Percentiles rank a stretch among this genome's conserved stretches.
These are phyloP conservation scores for Acanthamoeba rhysodes DNA, from an alignment of 208 protist species.

Conservation along the genomic window DNA sequence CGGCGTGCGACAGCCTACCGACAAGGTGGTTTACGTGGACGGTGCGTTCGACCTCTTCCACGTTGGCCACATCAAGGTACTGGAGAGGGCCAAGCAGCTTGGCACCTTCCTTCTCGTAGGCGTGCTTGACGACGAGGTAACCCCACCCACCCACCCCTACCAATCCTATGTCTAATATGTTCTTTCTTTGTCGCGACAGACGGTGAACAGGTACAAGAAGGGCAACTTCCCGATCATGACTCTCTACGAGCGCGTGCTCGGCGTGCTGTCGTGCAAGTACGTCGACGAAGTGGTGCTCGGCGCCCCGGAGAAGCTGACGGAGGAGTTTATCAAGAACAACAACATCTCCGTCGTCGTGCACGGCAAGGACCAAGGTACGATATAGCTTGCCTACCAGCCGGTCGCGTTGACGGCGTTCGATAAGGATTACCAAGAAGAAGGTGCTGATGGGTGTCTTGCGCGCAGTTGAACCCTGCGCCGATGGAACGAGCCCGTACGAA, in stretches of 20 bases:
- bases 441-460: no score
- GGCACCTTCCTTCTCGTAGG: conserved; percentile 98
- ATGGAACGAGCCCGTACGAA: conserved; percentile 76
- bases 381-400: neutral
- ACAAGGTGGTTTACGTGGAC: conserved; percentile 97
- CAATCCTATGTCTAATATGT: no score
- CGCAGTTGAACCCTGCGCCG: neutral
- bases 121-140: conserved; percentile 95
- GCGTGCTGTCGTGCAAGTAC: conserved; percentile 95
- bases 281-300: conserved; percentile 99
- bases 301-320: conserved; percentile 95
- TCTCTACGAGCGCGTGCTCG: conserved; percentile 97
- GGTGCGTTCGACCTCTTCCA: conserved; percentile 99
- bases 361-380: conserved; percentile 81
- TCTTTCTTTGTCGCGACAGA: neutral
- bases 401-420: neutral
- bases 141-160: no score
- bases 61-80: conserved; percentile 95
- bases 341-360: conserved; percentile 92
- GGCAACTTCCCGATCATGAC: conserved; percentile 99
- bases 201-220: conserved; percentile 89
- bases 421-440: no score
- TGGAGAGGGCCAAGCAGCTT: conserved; percentile 94
- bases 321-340: conserved; percentile 95
- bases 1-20: conserved; percentile 73